A percentile compares a stretch with the other conserved stretches of the same genome.
phyloP scores from a whole-genome alignment of 306 rosid species.

The Inga oerstediana region DNA sequence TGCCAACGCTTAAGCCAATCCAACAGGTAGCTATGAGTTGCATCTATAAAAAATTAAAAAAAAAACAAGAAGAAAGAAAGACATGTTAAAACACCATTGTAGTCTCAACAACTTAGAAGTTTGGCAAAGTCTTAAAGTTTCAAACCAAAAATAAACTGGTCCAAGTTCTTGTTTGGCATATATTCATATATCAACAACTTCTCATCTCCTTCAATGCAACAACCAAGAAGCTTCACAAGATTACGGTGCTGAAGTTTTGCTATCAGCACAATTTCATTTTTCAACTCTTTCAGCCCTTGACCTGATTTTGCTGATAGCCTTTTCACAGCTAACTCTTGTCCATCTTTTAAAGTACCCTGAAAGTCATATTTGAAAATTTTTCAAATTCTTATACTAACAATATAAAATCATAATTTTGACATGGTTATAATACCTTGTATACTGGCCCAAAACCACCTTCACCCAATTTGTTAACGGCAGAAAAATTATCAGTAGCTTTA shows the following conservation, averaged over 20 bases:
- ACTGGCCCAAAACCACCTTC: slow-evolving; percentile 49
- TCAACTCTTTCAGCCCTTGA: slow-evolving; percentile 54
- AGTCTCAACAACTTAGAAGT: background rate
- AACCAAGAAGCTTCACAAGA: slow-evolving; percentile 60
- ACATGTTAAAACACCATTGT: background rate
- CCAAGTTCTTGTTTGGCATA: slow-evolving; percentile 51
- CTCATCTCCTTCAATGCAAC: slow-evolving; percentile 48
- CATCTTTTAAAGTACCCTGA: slow-evolving; percentile 9
- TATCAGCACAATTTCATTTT: slow-evolving; percentile 42
- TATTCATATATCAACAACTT: slow-evolving; percentile 52
- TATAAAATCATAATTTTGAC: background rate
- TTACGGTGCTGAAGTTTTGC: slow-evolving; percentile 51
- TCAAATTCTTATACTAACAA: background rate
- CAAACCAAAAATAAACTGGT: slow-evolving; percentile 43
- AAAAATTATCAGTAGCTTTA: slow-evolving; percentile 38
- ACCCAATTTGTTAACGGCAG: slow-evolving; percentile 31
- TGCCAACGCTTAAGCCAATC: slow-evolving; percentile 46
- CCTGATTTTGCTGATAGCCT: slow-evolving; percentile 47
- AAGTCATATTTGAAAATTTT: background rate
- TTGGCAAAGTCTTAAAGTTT: background rate
- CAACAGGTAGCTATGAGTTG: slow-evolving; percentile 24
- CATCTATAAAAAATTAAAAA: slow-evolving; percentile 29
- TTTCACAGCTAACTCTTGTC: slow-evolving; percentile 51
- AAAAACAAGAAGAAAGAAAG: background rate
- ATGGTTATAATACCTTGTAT: slow-evolving; percentile 31